Evolutionary conservation across 2,329 filamentous ascomycete species (phyloP).

Genomic region (Beauveria caledonica): DNA sequence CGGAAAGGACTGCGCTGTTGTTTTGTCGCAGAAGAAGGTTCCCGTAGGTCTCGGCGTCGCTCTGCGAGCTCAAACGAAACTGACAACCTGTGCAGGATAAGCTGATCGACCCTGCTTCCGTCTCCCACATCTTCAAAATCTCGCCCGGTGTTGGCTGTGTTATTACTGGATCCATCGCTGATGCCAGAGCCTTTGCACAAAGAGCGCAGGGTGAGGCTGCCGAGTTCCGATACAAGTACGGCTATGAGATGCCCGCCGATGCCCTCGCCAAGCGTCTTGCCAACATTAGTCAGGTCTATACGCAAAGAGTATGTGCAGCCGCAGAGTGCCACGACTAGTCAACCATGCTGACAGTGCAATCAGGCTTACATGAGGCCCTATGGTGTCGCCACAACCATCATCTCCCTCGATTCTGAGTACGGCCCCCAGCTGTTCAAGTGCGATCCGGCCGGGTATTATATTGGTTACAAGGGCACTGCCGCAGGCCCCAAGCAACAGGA

Average conservation of each 20-base stretch:
- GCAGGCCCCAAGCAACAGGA: slow-evolving; percentile 98
- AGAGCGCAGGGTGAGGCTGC: slow-evolving; percentile 92
- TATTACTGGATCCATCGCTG: slow-evolving; percentile 97
- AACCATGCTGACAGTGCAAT: not conserved
- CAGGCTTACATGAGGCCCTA: slow-evolving; percentile 95
- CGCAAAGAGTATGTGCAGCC: slow-evolving; percentile 64
- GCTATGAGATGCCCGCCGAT: slow-evolving; percentile 99
- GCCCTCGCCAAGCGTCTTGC: slow-evolving; percentile 92
- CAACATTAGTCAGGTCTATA: slow-evolving; percentile 99
- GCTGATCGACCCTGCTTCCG: slow-evolving; percentile 93
- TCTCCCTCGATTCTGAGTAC: slow-evolving; percentile 85
- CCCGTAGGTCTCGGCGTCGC: slow-evolving; percentile 56
- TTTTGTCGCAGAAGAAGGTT: slow-evolving; percentile 98
- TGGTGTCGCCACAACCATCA: slow-evolving; percentile 89
- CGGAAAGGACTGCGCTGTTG: slow-evolving; percentile 94
- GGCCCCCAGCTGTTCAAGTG: slow-evolving; percentile 97
- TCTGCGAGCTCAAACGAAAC: not conserved
- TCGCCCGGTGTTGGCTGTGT: slow-evolving; percentile 95
- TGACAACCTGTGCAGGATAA: slow-evolving; percentile 64
- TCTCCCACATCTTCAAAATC: slow-evolving; percentile 95
- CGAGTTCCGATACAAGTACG: slow-evolving; percentile 97
- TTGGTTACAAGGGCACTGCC: slow-evolving; percentile 95
- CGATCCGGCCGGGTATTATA: slow-evolving; percentile 95
- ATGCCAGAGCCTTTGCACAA: slow-evolving; percentile 87
- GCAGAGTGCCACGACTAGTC: not conserved